Conservation (phyloP, 805 yeast species). For the Komagataella kurtzmanii region DNA sequence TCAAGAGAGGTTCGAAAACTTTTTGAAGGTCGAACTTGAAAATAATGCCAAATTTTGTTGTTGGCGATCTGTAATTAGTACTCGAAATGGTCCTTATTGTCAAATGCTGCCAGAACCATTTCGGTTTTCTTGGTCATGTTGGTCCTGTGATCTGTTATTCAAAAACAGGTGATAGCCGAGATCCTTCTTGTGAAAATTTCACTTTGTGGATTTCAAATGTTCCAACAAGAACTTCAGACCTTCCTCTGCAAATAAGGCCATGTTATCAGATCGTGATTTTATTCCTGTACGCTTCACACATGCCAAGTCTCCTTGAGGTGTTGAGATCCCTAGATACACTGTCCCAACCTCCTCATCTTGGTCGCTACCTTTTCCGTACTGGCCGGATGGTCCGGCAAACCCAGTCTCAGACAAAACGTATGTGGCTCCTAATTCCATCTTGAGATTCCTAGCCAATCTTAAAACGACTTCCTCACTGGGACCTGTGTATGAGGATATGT, state of each 20-base stretch:
- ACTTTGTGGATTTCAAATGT: conserved; percentile 20
- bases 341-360: conserved; percentile 38
- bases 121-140: no score
- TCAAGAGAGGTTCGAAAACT: no score
- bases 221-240: conserved; percentile 52
- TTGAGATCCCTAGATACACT: conserved; percentile 58
- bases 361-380: conserved; percentile 7
- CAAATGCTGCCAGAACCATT: no score
- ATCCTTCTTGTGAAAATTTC: background rate
- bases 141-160: no score
- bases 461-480: conserved; percentile 68
- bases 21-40: background rate
- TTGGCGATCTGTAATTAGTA: background rate
- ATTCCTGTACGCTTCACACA: conserved; percentile 28
- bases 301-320: conserved; percentile 46
- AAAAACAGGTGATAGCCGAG: background rate
- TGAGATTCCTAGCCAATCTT: conserved; percentile 64
- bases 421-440: conserved; percentile 72
- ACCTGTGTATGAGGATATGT: conserved; percentile 63
- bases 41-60: background rate
- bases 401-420: conserved; percentile 80
- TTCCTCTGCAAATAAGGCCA: conserved; percentile 59
- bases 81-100: background rate
- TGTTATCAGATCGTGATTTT: conserved; percentile 47
- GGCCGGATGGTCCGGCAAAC: conserved; percentile 64